phyloP scores from a whole-genome alignment of 2,329 filamentous ascomycete genomes.

The Arachnomyces sp. region DNA sequence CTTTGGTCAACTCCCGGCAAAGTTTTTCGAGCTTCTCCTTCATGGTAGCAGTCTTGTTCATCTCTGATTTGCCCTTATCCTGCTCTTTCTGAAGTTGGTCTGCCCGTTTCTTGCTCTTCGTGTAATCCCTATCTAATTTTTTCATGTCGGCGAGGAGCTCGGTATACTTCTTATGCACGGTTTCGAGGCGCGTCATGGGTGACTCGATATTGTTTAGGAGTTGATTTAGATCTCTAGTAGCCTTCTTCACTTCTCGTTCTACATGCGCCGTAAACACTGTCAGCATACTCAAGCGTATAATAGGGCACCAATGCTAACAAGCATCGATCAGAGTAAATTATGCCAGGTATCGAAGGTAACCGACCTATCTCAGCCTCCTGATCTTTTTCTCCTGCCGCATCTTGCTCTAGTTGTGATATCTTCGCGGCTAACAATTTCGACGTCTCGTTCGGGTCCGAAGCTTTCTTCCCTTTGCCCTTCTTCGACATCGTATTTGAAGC shows the following conservation, averaged over 20 bases:
- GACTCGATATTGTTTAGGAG: conserved; percentile 83
- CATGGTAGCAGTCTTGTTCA: conserved; percentile 81
- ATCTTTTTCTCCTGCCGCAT: conserved; percentile 87
- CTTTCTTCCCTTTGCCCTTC: conserved; percentile 80
- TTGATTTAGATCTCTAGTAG: conserved; percentile 80
- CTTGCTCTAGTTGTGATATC: conserved; percentile 90
- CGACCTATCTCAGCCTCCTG: conserved; percentile 92
- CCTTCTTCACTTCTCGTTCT: conserved; percentile 93
- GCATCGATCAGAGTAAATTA: conserved; percentile 1
- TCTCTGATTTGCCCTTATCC: conserved; percentile 77
- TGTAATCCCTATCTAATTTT: conserved; percentile 83
- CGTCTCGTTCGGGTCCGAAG: conserved; percentile 76
- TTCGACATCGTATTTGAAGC: conserved; percentile 53
- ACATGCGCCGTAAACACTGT: conserved; percentile 19
- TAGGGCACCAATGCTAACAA: conserved; percentile 1
- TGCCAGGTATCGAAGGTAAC: conserved; percentile 25
- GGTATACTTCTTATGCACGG: conserved; percentile 81
- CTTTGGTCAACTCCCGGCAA: conserved; percentile 85
- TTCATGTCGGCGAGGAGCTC: conserved; percentile 94
- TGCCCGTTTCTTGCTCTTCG: conserved; percentile 91
- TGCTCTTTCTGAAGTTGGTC: conserved; percentile 96
- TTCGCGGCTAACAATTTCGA: conserved; percentile 86
- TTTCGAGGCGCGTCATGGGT: conserved; percentile 83
- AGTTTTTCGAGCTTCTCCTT: conserved; percentile 97
- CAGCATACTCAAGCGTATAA: conserved; percentile 1